phyloP scores from a whole-genome alignment of 495 filamentous ascomycete species.

The Xylaria longipes region DNA sequence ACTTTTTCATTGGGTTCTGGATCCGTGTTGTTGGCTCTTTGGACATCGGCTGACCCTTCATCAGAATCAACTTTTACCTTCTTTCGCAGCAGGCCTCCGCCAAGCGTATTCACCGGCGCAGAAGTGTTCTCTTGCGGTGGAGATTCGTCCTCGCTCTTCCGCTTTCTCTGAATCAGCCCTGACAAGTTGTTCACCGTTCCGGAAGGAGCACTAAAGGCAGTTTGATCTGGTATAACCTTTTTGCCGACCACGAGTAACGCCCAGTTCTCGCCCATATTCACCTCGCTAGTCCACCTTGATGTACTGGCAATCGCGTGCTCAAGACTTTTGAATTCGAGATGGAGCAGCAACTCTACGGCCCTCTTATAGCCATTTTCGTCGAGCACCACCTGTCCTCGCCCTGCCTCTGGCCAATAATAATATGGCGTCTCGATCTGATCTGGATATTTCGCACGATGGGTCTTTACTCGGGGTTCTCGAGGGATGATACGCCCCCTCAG shows the following conservation, averaged over 20 bases:
- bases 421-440: constrained; percentile 59
- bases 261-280: constrained; percentile 52
- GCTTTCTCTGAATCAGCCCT: constrained; percentile 49
- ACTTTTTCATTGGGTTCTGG: constrained; percentile 56
- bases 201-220: constrained; percentile 14
- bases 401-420: constrained; percentile 71
- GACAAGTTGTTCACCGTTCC: constrained; percentile 43
- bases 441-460: constrained; percentile 46
- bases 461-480: constrained; percentile 64
- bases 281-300: constrained; percentile 69
- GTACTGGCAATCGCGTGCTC: constrained; percentile 74
- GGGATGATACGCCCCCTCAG: constrained; percentile 60
- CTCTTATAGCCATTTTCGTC: constrained; percentile 75
- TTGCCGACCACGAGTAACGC: constrained; percentile 50
- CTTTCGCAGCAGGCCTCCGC: constrained; percentile 64
- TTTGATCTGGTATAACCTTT: constrained; percentile 30
- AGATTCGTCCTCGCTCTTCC: constrained; percentile 27
- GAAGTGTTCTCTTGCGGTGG: constrained; percentile 6
- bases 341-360: constrained; percentile 78
- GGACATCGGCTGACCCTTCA: neutral
- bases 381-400: constrained; percentile 73
- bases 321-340: constrained; percentile 79
- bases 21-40: neutral
- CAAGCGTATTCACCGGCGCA: constrained; percentile 40
- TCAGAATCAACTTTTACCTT: constrained; percentile 59